Evolutionary conservation across 192 early-diverging fungal genomes (phyloP), one percentile per base, ranked within the genome.

Genomic region (Entomortierella parvispora): DNA sequence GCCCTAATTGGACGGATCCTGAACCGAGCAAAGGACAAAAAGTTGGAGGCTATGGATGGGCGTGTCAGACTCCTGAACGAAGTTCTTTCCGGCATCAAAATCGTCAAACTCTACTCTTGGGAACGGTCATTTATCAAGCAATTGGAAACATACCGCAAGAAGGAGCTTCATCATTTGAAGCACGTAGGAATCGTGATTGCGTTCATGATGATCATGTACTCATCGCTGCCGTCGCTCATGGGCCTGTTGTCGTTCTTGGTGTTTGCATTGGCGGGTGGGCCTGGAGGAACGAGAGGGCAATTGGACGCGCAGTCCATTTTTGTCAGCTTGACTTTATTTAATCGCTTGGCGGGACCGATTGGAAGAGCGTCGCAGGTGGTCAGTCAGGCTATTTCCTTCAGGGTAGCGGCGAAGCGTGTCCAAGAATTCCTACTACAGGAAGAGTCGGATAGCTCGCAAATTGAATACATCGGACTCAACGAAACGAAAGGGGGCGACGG

Each of bases 61-160:
- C 65, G 81, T 1, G 54, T 82, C 11, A 53, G 76, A 2, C 25
- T 82, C 2, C n/a, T 80, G 11, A 75, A 65, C 18, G 81, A 79
- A 28, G 47, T 68, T 20, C 42, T 82, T 3, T 74, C 76, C 0
- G 67, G 70, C 2, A 82, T 82, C 71, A 69, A 79, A 26, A 64
- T 79, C 29, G 77, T 82, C 22, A 82, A 82, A 59, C 45, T 82
- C 20, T 74, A 82, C 28, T 60, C 76, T 3, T 82, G 72, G 72
- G 72, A 60, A 20, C 18, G 26, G 4, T 65, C 63, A 28, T 74
- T 65, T 28, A 11, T 31, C 23, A 49, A 28, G 0, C 33, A 55
- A 46, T 15, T 43, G 23, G 51, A 43, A 12, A 18, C 64, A 14
- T 66, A 54, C 64, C 60, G 37, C 7, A 20, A 58, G 40, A 58